phyloP scores from a whole-genome alignment of 1,284 basidiomycete genomes.

The Rhodotorula glutinis region DNA sequence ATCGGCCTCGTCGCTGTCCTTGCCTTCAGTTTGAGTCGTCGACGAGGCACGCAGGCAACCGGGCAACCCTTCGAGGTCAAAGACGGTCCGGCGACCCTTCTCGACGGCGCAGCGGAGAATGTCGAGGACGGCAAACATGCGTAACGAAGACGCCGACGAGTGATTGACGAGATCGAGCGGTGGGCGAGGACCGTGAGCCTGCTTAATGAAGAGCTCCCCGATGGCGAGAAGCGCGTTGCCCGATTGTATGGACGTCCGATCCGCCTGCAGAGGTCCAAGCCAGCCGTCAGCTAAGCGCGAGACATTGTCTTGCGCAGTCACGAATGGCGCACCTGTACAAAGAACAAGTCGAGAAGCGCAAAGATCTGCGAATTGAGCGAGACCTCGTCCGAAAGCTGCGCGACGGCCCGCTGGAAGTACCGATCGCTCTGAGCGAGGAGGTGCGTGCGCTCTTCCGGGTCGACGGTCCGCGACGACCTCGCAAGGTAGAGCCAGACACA shows the following conservation, averaged over 20 bases:
- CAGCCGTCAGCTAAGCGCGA: not conserved
- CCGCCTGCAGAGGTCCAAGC: not conserved
- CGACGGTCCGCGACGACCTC: not conserved
- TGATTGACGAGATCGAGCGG: slow-evolving; percentile 8
- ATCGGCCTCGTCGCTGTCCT: not conserved
- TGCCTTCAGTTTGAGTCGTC: not conserved
- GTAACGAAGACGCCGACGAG: not conserved
- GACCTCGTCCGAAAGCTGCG: not conserved
- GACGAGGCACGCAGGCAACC: not conserved
- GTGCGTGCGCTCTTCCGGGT: slow-evolving; percentile 2
- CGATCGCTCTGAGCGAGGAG: slow-evolving; percentile 5
- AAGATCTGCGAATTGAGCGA: slow-evolving; percentile 3
- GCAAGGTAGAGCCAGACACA: slow-evolving; percentile 5
- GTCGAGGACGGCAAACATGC: slow-evolving; percentile 5
- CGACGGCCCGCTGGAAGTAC: slow-evolving; percentile 3
- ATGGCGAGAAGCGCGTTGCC: slow-evolving; percentile 5
- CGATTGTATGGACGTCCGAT: not conserved
- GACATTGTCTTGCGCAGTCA: not conserved
- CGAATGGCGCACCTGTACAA: not conserved
- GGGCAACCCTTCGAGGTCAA: not conserved
- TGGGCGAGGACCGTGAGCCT: not conserved
- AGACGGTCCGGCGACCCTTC: not conserved
- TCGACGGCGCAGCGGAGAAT: slow-evolving; percentile 4
- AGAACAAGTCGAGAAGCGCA: slow-evolving; percentile 2
- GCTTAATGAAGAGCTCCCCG: slow-evolving; percentile 4